A percentile compares a stretch with the other conserved stretches of the same genome.
Conservation (phyloP, 2,329 filamentous ascomycete species). For the Colletotrichum truncatum region DNA sequence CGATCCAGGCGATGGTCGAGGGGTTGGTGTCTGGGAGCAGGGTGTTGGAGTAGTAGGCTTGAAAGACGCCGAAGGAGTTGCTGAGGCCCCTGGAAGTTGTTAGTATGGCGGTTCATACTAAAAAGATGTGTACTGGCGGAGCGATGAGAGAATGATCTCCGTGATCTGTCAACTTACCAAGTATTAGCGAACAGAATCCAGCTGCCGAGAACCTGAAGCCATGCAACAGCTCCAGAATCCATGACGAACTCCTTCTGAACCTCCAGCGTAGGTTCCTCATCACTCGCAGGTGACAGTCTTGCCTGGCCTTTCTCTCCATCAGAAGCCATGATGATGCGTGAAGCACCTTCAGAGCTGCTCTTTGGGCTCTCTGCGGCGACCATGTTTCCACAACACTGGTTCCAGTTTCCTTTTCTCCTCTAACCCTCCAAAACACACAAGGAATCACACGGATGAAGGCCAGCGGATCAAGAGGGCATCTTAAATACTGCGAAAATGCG, state of each 20-base stretch:
- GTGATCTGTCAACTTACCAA: constrained; percentile 16
- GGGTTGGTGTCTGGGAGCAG: constrained; percentile 12
- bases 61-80: constrained; percentile 62
- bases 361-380: too few relatives aligned
- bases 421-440: too few relatives aligned
- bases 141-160: too few relatives aligned
- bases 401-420: too few relatives aligned
- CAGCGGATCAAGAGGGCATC: too few relatives aligned
- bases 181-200: constrained; percentile 61
- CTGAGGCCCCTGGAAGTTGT: constrained; percentile 45
- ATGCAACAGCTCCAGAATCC: constrained; percentile 48
- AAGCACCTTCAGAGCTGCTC: not conserved
- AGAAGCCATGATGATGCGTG: not conserved
- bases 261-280: too few relatives aligned
- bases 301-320: not conserved
- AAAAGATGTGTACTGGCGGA: too few relatives aligned
- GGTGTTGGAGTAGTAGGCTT: constrained; percentile 58
- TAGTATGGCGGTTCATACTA: too few relatives aligned
- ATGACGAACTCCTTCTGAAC: too few relatives aligned
- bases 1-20: constrained; percentile 52
- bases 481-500: too few relatives aligned
- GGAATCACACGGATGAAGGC: too few relatives aligned
- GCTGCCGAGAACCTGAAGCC: constrained; percentile 57
- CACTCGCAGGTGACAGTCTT: not conserved
- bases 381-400: too few relatives aligned